Percentiles rank a stretch among this genome's conserved stretches.
phyloP scores from a whole-genome alignment of 225 moss, liverwort and hornwort species.

The Sphagnum contortum region DNA sequence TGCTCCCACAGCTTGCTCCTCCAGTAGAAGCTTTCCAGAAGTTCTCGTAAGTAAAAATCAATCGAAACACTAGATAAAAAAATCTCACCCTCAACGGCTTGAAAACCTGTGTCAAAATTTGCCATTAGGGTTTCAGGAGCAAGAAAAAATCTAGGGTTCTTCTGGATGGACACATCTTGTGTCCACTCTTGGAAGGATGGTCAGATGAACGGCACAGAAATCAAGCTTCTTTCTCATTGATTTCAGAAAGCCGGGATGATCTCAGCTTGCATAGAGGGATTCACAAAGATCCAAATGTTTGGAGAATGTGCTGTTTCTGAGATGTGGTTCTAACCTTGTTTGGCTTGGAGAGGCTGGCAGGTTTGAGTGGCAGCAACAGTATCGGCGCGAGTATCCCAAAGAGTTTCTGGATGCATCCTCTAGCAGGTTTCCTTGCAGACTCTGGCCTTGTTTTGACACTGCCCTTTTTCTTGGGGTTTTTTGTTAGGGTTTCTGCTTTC shows the following conservation, averaged over 20 bases:
- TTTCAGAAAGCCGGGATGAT: not conserved
- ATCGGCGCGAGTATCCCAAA: conserved; percentile 82
- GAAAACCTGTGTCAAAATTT: no score
- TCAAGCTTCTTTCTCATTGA: no score
- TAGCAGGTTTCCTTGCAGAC: conserved; percentile 37
- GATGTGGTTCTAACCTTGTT: not conserved
- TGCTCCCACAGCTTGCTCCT: conserved; percentile 51
- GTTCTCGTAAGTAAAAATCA: conserved; percentile 55
- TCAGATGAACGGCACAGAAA: no score
- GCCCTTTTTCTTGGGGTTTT: not conserved
- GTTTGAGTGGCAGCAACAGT: conserved; percentile 96
- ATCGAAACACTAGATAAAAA: not conserved
- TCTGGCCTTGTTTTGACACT: no score
- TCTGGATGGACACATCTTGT: no score
- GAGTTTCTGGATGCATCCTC: conserved; percentile 78
- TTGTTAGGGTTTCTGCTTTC: not conserved
- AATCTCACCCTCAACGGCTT: not conserved
- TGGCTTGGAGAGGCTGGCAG: conserved; percentile 19
- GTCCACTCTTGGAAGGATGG: no score
- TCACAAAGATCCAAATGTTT: not conserved
- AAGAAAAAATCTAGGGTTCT: no score
- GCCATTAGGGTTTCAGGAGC: no score
- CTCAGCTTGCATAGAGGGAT: not conserved
- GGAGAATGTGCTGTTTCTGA: not conserved
- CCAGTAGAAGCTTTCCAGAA: conserved; percentile 51